A percentile compares a stretch with the other conserved stretches of the same genome.
phyloP scores from a whole-genome alignment of 129 eudicot genomes.

The Saussurea involucrata region DNA sequence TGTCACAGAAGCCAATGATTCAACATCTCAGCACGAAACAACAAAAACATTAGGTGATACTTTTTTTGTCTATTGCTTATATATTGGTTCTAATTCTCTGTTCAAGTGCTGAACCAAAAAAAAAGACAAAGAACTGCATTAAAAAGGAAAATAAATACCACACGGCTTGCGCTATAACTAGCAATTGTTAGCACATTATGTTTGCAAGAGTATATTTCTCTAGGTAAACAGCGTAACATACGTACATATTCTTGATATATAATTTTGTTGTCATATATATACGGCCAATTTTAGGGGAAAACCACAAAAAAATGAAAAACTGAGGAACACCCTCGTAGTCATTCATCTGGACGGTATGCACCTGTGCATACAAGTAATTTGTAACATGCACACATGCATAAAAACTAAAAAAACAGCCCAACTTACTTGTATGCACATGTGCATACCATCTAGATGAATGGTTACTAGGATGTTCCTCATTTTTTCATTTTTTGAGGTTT shows the following conservation, averaged over 20 bases:
- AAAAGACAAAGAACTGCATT: neutral
- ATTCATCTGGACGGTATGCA: no score
- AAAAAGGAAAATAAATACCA: neutral
- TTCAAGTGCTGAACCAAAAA: neutral
- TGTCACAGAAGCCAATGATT: slow-evolving; percentile 18
- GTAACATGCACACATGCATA: no score
- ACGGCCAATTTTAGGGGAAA: no score
- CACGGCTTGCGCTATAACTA: neutral
- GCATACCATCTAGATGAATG: no score
- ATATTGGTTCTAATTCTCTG: neutral
- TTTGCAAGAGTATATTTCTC: neutral
- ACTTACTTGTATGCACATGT: no score
- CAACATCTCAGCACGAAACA: slow-evolving; percentile 23
- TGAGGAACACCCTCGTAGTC: no score
- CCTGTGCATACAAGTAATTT: no score
- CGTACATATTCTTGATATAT: neutral
- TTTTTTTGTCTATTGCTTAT: neutral
- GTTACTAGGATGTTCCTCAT: no score
- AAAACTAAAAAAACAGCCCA: no score
- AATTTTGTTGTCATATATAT: neutral
- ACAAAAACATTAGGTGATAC: slow-evolving; percentile 33
- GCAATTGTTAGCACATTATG: neutral
- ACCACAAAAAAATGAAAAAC: no score
- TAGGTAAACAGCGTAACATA: neutral
- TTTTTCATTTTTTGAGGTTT: no score